A percentile compares a stretch with the other conserved stretches of the same genome.
These are phyloP conservation scores for Fusarium poae DNA, from an alignment of 2,329 filamentous ascomycete genomes.

Conservation along the genomic window DNA sequence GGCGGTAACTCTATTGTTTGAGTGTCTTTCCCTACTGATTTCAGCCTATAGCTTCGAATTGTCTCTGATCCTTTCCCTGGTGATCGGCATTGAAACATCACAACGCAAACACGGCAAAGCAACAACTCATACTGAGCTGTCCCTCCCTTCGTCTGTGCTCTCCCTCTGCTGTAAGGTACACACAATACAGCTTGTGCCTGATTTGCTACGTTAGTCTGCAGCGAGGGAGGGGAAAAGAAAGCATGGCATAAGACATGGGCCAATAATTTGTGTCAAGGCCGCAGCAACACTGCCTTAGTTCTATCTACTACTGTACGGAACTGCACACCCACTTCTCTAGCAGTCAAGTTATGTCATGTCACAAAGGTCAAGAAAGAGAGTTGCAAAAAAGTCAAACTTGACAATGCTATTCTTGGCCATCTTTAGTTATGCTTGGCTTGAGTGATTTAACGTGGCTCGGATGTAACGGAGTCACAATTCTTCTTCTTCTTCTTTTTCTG, in stretches of 20 bases:
- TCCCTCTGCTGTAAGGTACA: slow-evolving; percentile 41
- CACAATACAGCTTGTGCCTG: slow-evolving; percentile 33
- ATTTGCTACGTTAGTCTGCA: slow-evolving; percentile 18
- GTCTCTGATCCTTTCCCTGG: slow-evolving; percentile 5
- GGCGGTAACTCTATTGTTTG: slow-evolving; percentile 23
- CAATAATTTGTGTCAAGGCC: slow-evolving; percentile 15
- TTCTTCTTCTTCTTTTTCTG: not conserved
- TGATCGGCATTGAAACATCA: slow-evolving; percentile 13
- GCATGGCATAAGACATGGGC: slow-evolving; percentile 22
- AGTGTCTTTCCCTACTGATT: slow-evolving; percentile 1
- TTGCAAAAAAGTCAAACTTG: slow-evolving; percentile 9
- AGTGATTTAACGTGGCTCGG: slow-evolving; percentile 13
- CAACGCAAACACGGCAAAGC: not conserved
- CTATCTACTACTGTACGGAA: slow-evolving; percentile 29
- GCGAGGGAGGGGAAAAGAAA: slow-evolving; percentile 22
- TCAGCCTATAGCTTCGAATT: not conserved
- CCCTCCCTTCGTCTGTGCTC: slow-evolving; percentile 30
- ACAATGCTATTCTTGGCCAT: slow-evolving; percentile 13
- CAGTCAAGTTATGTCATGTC: slow-evolving; percentile 6
- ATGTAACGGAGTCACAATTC: slow-evolving; percentile 14
- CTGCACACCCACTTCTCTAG: slow-evolving; percentile 26
- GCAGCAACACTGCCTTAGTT: slow-evolving; percentile 34
- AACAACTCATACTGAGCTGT: slow-evolving; percentile 20
- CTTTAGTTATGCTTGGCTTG: slow-evolving; percentile 16
- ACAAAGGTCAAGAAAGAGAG: slow-evolving; percentile 4